These are phyloP conservation scores for Mentha longifolia DNA, from an alignment of 257 asterid species.

Conservation along the genomic window DNA sequence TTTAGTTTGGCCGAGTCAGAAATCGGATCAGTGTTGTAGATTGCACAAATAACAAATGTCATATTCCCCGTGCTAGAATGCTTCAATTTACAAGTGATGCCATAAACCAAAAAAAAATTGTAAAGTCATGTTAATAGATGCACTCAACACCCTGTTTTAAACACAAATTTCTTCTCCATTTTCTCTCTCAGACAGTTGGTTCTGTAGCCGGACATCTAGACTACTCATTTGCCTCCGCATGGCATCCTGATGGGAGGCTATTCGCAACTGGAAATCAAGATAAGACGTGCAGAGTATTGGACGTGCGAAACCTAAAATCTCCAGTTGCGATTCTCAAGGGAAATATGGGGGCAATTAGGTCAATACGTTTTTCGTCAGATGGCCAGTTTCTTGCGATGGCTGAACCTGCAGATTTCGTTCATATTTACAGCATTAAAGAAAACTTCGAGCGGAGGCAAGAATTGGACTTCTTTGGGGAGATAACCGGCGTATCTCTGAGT, in stretches of 20 bases:
- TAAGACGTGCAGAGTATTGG: slow-evolving; percentile 78
- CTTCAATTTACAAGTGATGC: too few relatives aligned
- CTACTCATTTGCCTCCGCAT: slow-evolving; percentile 77
- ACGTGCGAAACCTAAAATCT: slow-evolving; percentile 53
- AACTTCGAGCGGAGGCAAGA: slow-evolving; percentile 61
- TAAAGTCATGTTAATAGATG: too few relatives aligned
- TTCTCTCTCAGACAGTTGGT: slow-evolving; percentile 24
- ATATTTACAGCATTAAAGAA: slow-evolving; percentile 51
- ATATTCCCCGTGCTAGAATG: too few relatives aligned
- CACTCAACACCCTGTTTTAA: too few relatives aligned
- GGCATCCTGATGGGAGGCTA: slow-evolving; percentile 67
- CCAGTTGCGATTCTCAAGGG: slow-evolving; percentile 58
- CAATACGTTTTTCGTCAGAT: slow-evolving; percentile 67
- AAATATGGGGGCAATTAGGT: slow-evolving; percentile 69
- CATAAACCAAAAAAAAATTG: too few relatives aligned
- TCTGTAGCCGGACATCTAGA: slow-evolving; percentile 70
- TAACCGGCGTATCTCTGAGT: slow-evolving; percentile 67
- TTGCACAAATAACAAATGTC: too few relatives aligned
- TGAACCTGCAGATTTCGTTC: slow-evolving; percentile 83
- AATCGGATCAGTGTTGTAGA: too few relatives aligned
- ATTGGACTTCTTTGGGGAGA: slow-evolving; percentile 78
- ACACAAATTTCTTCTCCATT: too few relatives aligned
- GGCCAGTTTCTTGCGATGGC: slow-evolving; percentile 71
- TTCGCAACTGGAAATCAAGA: slow-evolving; percentile 89
- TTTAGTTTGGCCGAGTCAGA: too few relatives aligned